Conservation (phyloP, 2,329 filamentous ascomycete species). For the Penicillium rolfsii region DNA sequence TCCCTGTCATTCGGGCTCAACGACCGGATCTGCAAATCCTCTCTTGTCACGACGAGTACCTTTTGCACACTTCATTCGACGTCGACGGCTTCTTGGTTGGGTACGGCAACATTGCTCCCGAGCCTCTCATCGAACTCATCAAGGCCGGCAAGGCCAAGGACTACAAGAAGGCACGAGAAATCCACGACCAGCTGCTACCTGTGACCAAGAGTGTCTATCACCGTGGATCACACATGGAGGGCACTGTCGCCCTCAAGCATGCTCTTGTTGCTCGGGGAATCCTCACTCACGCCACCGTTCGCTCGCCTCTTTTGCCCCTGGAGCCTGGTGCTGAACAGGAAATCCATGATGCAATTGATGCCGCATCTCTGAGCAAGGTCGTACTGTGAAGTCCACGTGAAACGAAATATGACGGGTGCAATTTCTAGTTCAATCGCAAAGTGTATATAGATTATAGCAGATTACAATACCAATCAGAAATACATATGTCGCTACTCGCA, state of each 20-base stretch:
- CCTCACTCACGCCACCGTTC: slow-evolving; percentile 41
- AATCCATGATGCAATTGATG: neutral
- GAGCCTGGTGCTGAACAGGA: neutral
- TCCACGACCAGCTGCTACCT: slow-evolving; percentile 57
- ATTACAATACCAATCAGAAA: no score
- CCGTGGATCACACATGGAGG: slow-evolving; percentile 60
- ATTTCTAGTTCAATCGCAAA: neutral
- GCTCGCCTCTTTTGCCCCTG: slow-evolving; percentile 1
- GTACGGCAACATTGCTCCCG: slow-evolving; percentile 58
- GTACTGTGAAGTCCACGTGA: neutral
- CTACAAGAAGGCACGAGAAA: slow-evolving; percentile 52
- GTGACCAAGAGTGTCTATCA: slow-evolving; percentile 60
- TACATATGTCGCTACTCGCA: no score
- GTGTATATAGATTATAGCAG: no score
- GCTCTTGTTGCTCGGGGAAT: slow-evolving; percentile 57
- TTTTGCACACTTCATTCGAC: neutral
- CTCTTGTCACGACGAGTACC: slow-evolving; percentile 2
- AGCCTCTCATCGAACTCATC: slow-evolving; percentile 55
- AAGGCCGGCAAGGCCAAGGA: slow-evolving; percentile 55
- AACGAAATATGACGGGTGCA: neutral
- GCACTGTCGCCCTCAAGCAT: slow-evolving; percentile 57
- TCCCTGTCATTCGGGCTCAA: slow-evolving; percentile 55
- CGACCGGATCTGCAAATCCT: slow-evolving; percentile 51
- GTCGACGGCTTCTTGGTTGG: slow-evolving; percentile 58
- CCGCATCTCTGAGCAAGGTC: neutral